These are phyloP conservation scores for Climacium dendroides DNA, from an alignment of 225 moss, liverwort and hornwort genomes.

Conservation along the genomic window DNA sequence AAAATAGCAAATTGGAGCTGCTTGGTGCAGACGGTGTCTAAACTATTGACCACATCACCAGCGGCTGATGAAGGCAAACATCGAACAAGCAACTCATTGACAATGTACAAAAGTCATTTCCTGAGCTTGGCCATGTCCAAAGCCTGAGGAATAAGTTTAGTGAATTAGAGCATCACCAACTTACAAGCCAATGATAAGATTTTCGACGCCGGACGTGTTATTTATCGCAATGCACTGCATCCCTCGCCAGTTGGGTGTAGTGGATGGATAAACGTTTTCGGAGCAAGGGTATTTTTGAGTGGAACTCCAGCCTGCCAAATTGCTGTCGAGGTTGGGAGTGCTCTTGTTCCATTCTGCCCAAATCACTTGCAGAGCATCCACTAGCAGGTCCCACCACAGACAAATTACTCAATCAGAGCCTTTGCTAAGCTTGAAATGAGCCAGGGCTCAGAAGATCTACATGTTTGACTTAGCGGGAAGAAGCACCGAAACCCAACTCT, in stretches of 20 bases:
- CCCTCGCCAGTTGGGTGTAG: neutral
- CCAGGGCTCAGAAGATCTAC: neutral
- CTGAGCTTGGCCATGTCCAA: neutral
- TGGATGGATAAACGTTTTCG: neutral
- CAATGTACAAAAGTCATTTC: neutral
- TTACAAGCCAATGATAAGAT: neutral
- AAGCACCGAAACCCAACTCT: neutral
- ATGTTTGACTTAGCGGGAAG: neutral
- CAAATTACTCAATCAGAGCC: neutral
- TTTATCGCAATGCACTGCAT: neutral
- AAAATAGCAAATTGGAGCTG: neutral
- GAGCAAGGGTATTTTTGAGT: neutral
- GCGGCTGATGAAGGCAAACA: neutral
- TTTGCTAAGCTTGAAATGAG: neutral
- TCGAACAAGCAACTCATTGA: neutral
- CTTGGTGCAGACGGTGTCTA: neutral
- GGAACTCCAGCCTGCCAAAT: slow-evolving; percentile 2
- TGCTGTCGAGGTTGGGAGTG: neutral
- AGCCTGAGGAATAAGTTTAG: neutral
- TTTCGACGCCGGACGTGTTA: too few relatives aligned
- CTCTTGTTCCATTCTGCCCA: neutral
- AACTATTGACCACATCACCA: neutral
- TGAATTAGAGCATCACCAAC: neutral
- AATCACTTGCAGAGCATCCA: neutral
- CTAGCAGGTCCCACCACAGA: neutral